phyloP scores from a whole-genome alignment of 495 filamentous ascomycete species.

The Aspergillus homomorphus region DNA sequence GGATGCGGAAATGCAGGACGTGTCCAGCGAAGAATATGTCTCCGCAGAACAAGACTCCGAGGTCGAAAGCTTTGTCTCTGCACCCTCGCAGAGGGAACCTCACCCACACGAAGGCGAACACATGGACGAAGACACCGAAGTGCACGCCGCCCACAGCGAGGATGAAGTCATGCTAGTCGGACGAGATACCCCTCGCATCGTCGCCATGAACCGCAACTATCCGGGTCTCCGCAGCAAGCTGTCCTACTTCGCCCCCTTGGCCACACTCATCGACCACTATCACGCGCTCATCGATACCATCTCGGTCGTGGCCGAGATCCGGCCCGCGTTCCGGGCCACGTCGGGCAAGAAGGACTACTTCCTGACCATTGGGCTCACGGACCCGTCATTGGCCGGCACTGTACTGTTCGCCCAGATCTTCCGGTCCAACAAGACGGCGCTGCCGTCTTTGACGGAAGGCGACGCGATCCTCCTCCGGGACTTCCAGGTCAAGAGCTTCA shows the following conservation, averaged over 20 bases:
- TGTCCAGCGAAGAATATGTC: neutral
- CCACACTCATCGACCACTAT: constrained; percentile 56
- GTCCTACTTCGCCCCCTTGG: constrained; percentile 67
- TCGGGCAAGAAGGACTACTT: constrained; percentile 67
- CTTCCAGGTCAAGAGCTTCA: constrained; percentile 60
- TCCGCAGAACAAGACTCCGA: neutral
- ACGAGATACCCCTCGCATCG: constrained; percentile 13
- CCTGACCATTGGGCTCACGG: constrained; percentile 66
- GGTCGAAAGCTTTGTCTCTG: neutral
- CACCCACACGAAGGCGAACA: neutral
- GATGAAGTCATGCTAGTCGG: constrained; percentile 19
- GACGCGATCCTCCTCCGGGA: constrained; percentile 73
- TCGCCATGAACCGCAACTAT: constrained; percentile 30
- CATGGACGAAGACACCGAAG: neutral
- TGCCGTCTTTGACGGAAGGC: constrained; percentile 67
- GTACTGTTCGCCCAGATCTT: constrained; percentile 62
- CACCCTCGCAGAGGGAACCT: neutral
- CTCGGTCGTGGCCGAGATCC: constrained; percentile 59
- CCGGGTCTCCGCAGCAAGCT: constrained; percentile 58
- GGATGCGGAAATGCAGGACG: neutral
- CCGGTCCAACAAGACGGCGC: constrained; percentile 64
- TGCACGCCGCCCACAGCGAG: constrained; percentile 1
- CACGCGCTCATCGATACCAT: constrained; percentile 60
- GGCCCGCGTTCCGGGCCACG: constrained; percentile 57
- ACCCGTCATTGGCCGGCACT: constrained; percentile 52